Percentiles rank a stretch among this genome's conserved stretches.
Evolutionary conservation across 805 yeast genomes (phyloP).

Genomic region (Babjeviella inositovora): DNA sequence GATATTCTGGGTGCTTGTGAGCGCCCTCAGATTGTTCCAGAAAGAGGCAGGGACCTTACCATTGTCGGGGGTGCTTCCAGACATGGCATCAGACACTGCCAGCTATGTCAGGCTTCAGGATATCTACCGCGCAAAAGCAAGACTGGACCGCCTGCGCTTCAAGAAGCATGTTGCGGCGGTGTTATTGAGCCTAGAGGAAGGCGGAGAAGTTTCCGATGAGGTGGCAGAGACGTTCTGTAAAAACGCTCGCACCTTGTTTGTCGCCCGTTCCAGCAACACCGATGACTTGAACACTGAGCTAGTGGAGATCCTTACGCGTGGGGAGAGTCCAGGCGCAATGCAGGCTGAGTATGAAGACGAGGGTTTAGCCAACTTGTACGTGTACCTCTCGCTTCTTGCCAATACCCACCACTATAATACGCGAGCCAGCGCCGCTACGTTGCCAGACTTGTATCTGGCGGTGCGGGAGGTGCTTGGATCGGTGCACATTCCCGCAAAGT

Average conservation of each 20-base stretch:
- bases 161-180: constrained; percentile 13
- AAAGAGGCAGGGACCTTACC: constrained; percentile 30
- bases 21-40: constrained; percentile 37
- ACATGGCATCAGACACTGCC: constrained; percentile 70
- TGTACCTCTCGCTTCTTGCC: too few species aligned
- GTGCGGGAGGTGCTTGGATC: too few species aligned
- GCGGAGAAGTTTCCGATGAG: constrained; percentile 12
- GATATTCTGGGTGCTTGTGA: constrained; percentile 51
- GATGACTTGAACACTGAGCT: too few species aligned
- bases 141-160: constrained; percentile 25
- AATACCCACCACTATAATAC: too few species aligned
- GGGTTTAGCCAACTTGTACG: too few species aligned
- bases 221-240: constrained; percentile 38
- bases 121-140: constrained; percentile 41
- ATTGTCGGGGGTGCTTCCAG: constrained; percentile 63
- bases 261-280: too few species aligned
- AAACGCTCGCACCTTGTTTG: constrained; percentile 36
- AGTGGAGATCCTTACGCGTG: too few species aligned
- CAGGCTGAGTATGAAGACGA: too few species aligned
- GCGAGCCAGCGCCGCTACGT: too few species aligned
- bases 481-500: too few species aligned
- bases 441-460: too few species aligned
- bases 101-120: constrained; percentile 41
- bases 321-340: too few species aligned
- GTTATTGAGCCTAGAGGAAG: constrained; percentile 10